Evolutionary conservation across 1,139 yeast species (phyloP).

Genomic region (Chernovozyma aurita): DNA sequence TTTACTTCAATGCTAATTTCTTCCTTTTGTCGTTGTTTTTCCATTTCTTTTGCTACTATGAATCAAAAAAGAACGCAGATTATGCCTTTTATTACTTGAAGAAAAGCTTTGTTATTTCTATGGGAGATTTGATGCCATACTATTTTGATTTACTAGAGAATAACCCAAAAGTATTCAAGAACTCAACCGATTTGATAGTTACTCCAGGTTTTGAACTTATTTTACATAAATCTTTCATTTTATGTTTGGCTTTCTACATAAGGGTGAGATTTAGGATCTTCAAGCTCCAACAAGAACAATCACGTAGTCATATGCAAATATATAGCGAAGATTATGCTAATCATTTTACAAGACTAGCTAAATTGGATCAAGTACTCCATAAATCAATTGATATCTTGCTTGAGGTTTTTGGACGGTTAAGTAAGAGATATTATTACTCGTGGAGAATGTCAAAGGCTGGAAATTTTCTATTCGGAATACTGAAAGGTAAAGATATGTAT

Average conservation of each 20-base stretch:
- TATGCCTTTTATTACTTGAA: constrained; percentile 27
- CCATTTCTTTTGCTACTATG: constrained; percentile 36
- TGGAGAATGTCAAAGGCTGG: constrained; percentile 29
- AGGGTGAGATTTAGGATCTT: constrained; percentile 10
- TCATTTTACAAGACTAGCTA: constrained; percentile 12
- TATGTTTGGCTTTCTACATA: constrained; percentile 9
- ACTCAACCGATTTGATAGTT: constrained; percentile 29
- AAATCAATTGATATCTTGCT: constrained; percentile 18
- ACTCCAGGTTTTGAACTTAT: constrained; percentile 33
- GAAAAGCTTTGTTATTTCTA: constrained; percentile 22
- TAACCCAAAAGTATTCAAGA: constrained; percentile 14
- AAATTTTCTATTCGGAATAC: constrained; percentile 19
- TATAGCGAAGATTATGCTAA: constrained; percentile 7
- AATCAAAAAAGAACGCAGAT: constrained; percentile 18
- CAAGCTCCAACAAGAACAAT: not conserved
- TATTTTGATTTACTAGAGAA: constrained; percentile 22
- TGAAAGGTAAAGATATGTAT: constrained; percentile 21
- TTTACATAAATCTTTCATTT: constrained; percentile 27
- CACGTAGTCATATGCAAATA: not conserved
- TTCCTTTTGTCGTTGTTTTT: constrained; percentile 24
- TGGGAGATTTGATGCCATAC: constrained; percentile 30
- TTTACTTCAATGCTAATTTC: constrained; percentile 19
- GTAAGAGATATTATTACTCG: constrained; percentile 30
- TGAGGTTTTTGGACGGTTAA: constrained; percentile 15
- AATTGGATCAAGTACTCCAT: constrained; percentile 12